Evolutionary conservation across 371 early-diverging fungal genomes (phyloP).

Genomic region (Mortierella sp.): DNA sequence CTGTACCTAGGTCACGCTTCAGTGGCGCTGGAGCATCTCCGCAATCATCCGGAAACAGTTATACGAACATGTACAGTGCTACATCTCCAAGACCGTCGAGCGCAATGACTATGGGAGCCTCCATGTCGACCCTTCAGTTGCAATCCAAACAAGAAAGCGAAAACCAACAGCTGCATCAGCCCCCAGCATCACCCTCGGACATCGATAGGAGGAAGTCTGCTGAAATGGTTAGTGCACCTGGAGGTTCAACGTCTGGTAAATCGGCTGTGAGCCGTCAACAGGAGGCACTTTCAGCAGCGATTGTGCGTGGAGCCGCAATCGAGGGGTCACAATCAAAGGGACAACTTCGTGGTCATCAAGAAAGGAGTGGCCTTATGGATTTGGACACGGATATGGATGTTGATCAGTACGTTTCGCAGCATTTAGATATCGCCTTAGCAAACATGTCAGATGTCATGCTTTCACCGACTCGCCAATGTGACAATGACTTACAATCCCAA

Average conservation of each 20-base stretch:
- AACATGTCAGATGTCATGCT: slow-evolving; percentile 20
- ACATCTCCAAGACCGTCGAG: slow-evolving; percentile 8
- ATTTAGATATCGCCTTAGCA: slow-evolving; percentile 25
- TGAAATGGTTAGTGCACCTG: slow-evolving; percentile 24
- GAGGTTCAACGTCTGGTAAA: slow-evolving; percentile 24
- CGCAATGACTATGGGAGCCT: neutral
- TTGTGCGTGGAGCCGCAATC: neutral
- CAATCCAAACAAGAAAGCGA: slow-evolving; percentile 7
- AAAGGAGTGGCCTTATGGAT: slow-evolving; percentile 2
- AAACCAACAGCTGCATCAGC: neutral
- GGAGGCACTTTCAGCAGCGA: neutral
- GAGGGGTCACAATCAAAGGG: slow-evolving; percentile 9
- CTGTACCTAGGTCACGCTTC: slow-evolving; percentile 26
- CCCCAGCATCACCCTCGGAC: slow-evolving; percentile 9
- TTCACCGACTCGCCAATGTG: neutral
- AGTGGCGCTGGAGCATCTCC: neutral
- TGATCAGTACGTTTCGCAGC: slow-evolving; percentile 18
- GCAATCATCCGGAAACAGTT: neutral
- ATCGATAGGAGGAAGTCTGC: slow-evolving; percentile 28
- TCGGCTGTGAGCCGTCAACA: slow-evolving; percentile 11
- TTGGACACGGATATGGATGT: slow-evolving; percentile 34
- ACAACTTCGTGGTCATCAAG: neutral
- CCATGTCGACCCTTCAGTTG: neutral
- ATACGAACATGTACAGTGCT: neutral
- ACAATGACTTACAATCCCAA: neutral